phyloP scores from a whole-genome alignment of 2,329 filamentous ascomycete species.

The Cadophora sp. region DNA sequence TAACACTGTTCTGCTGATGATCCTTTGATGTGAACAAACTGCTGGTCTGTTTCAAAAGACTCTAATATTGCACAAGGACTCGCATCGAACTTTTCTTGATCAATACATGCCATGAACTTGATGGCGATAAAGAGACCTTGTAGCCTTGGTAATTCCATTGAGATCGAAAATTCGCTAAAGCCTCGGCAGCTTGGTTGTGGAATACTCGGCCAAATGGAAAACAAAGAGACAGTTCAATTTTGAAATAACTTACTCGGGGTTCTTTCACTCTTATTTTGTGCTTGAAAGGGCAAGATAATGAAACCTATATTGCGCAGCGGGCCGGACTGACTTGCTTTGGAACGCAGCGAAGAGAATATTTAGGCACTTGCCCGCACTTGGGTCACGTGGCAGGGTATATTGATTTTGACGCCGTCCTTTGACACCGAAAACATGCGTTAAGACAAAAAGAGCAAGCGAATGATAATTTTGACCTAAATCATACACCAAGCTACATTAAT shows the following conservation, averaged over 20 bases:
- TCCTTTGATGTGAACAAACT: background rate
- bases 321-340: too few species aligned
- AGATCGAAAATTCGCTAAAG: too few species aligned
- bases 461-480: conserved; percentile 3
- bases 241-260: background rate
- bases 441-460: background rate
- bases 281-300: too few species aligned
- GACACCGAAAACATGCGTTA: too few species aligned
- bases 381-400: background rate
- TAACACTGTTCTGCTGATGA: background rate
- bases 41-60: background rate
- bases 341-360: too few species aligned
- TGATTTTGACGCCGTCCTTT: too few species aligned
- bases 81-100: background rate
- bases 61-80: background rate
- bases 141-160: background rate
- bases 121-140: background rate
- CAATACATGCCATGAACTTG: background rate
- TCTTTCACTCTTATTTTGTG: too few species aligned
- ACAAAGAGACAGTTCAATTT: background rate
- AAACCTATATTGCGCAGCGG: too few species aligned
- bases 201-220: background rate
- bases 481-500: background rate
- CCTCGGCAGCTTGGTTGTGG: background rate
- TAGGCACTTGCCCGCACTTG: too few species aligned